Conservation (phyloP, 2,329 filamentous ascomycete genomes). For the Pyrenophora graminea region DNA sequence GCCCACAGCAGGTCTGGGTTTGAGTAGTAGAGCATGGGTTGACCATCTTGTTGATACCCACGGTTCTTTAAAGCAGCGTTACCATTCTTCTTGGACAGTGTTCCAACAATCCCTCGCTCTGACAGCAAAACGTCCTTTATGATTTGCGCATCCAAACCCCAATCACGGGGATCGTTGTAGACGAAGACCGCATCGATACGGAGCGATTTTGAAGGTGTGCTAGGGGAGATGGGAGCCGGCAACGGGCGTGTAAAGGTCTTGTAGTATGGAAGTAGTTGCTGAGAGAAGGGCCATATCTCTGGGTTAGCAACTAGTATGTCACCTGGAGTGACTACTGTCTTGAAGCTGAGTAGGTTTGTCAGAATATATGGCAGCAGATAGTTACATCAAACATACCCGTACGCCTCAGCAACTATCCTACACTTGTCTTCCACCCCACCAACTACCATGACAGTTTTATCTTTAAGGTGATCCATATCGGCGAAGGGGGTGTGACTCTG, state of each 20-base stretch:
- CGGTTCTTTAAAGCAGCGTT: constrained; percentile 65
- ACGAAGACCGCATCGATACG: constrained; percentile 91
- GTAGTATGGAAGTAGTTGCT: constrained; percentile 67
- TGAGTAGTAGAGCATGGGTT: constrained; percentile 82
- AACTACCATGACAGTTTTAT: constrained; percentile 56
- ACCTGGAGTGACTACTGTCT: constrained; percentile 79
- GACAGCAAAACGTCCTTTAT: constrained; percentile 84
- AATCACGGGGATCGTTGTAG: constrained; percentile 95
- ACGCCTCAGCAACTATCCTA: constrained; percentile 71
- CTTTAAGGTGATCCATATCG: constrained; percentile 62
- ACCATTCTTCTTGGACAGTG: constrained; percentile 74
- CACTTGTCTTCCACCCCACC: constrained; percentile 61
- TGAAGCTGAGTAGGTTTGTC: constrained; percentile 42
- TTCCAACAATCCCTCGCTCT: constrained; percentile 76
- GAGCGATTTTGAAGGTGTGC: constrained; percentile 57
- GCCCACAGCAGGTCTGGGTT: constrained; percentile 93
- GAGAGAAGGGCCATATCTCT: constrained; percentile 81
- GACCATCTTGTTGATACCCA: constrained; percentile 81
- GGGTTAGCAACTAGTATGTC: constrained; percentile 79
- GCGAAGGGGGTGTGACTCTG: constrained; percentile 91
- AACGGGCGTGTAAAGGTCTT: constrained; percentile 61
- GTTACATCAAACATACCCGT: constrained; percentile 28
- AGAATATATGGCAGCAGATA: background rate
- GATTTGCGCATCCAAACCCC: constrained; percentile 86
- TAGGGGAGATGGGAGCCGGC: constrained; percentile 55